A percentile compares a stretch with the other conserved stretches of the same genome.
phyloP scores from a whole-genome alignment of 306 rosid genomes.

The Prunus dulcis region DNA sequence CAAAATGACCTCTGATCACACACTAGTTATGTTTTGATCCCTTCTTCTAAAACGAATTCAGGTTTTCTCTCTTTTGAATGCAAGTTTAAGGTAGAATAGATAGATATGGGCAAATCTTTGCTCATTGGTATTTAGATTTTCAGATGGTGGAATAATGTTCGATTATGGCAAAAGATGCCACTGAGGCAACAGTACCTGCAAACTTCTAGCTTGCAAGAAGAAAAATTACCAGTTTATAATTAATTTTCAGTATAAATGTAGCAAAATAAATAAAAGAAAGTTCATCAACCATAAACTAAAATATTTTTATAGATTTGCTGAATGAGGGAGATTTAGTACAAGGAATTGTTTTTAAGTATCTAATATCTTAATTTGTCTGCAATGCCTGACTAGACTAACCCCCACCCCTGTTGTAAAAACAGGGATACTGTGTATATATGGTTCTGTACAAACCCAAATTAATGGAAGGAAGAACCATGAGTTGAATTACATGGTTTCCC shows the following conservation, averaged over 20 bases:
- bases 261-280: neutral
- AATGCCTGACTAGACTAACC: slow-evolving; percentile 2
- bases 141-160: neutral
- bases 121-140: neutral
- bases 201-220: neutral
- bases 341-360: neutral
- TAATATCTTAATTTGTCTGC: neutral
- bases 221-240: neutral
- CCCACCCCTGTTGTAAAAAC: neutral
- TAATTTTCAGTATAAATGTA: neutral
- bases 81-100: too few species aligned
- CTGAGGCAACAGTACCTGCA: neutral
- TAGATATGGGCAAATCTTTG: too few species aligned
- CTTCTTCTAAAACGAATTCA: neutral
- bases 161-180: neutral
- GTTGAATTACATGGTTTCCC: slow-evolving; percentile 22
- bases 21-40: neutral
- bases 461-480: slow-evolving; percentile 18
- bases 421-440: neutral
- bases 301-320: neutral
- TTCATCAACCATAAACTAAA: neutral
- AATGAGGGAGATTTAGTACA: neutral
- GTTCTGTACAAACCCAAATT: slow-evolving; percentile 11
- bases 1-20: neutral
- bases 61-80: neutral